Evolutionary conservation across 441 rosid genomes (phyloP), one percentile per base, ranked within the genome.

Genomic region (Erysimum pusillum): DNA sequence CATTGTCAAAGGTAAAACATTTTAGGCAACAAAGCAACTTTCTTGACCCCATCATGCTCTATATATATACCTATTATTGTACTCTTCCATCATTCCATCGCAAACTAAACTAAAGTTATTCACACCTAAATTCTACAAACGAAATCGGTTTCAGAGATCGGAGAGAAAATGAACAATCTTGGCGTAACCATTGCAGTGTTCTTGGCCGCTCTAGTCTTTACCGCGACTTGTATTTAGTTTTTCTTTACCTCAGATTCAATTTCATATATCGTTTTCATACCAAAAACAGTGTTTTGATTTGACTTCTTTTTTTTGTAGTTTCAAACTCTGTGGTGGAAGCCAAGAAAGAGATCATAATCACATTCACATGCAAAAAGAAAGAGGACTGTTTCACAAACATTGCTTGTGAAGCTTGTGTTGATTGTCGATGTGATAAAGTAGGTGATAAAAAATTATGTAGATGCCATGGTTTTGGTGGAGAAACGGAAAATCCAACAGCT

Each of bases 361-460:
- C 41, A 45, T 60, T 75, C n/a, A 31, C 8, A 59, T 67, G 79
- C 62, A 48, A 60, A 49, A n/a, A 10, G 4, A 51, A 32, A 32
- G 13, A 45, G 7, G 79, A 75, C 0, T 75, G 79, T 12, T 41
- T 60, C 5, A 51, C 35, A 18, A 75, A 67, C 31, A 51, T 68
- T 48, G 74, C 79, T 10, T 67, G 74, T 59, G 18, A 7, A 9
- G 69, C 38, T 38, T 75, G 74, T 59, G 44, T 14, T 9, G 79
- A 75, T 49, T 75, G 67, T 1, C 68, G 62, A 38, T 75, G 79
- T 36, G 74, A 67, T 67, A 59, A 75, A 0, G 60, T 54, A 38
- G 67, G 79, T 36, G 74, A 67, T 67, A 59, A 75, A 0, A 52
- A 44, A 28, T 4, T 0, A 17, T 59, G 79, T 59, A 75, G 4